Conservation (phyloP, 768 basidiomycete species). For the Pisolithus marmoratus region DNA sequence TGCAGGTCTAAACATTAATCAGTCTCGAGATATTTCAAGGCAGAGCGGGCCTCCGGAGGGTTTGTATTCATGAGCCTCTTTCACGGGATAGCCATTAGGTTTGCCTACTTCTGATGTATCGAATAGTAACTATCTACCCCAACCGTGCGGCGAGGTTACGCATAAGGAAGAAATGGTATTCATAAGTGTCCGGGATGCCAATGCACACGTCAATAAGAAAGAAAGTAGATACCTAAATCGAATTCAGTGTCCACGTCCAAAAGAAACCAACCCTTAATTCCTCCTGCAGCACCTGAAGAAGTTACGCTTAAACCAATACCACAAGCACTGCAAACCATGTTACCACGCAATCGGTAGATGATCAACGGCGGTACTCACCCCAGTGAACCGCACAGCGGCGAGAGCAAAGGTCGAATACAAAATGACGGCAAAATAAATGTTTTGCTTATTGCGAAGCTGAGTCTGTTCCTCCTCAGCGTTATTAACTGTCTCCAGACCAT, state of each 20-base stretch:
- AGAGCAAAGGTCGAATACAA: constrained; percentile 76
- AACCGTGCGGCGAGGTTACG: constrained; percentile 12
- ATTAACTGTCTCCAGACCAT: constrained; percentile 45
- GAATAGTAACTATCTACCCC: constrained; percentile 24
- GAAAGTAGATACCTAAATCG: constrained; percentile 26
- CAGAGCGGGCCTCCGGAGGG: constrained; percentile 31
- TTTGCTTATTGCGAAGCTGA: constrained; percentile 42
- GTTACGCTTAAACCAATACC: constrained; percentile 78
- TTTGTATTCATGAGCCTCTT: constrained; percentile 50
- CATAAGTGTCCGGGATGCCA: constrained; percentile 19
- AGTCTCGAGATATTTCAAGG: not conserved
- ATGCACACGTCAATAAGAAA: constrained; percentile 16
- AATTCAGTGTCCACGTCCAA: constrained; percentile 18
- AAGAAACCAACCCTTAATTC: constrained; percentile 39
- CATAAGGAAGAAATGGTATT: constrained; percentile 13
- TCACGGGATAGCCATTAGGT: constrained; percentile 6
- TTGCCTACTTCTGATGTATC: constrained; percentile 9
- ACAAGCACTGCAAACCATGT: constrained; percentile 56
- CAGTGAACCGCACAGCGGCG: constrained; percentile 64
- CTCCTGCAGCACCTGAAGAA: constrained; percentile 76
- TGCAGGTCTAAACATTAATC: constrained; percentile 5
- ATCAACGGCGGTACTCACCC: constrained; percentile 45
- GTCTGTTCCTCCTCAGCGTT: constrained; percentile 36
- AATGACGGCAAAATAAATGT: constrained; percentile 70
- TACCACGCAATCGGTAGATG: not conserved